Conservation (phyloP, 2,329 filamentous ascomycete species). For the Colletotrichum plurivorum region DNA sequence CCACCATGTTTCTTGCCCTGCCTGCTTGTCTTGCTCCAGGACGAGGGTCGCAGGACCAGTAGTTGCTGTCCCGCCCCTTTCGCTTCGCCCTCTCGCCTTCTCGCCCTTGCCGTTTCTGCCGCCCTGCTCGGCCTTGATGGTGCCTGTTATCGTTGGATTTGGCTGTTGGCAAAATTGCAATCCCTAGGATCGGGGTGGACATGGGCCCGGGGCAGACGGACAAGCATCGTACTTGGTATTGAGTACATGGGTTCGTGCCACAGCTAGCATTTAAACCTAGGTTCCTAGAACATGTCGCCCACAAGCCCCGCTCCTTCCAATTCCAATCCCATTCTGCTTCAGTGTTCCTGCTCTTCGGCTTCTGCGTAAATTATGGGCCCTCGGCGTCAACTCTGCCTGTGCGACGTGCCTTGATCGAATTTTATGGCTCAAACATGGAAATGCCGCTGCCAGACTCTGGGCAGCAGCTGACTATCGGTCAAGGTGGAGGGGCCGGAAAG, state of each 20-base stretch:
- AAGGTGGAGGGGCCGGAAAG: constrained; percentile 3
- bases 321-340: too few relatives aligned
- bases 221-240: too few relatives aligned
- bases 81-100: background rate
- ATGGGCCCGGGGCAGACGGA: too few relatives aligned
- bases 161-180: constrained; percentile 21
- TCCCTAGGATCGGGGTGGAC: background rate
- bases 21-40: constrained; percentile 8
- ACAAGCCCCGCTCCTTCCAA: too few relatives aligned
- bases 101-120: constrained; percentile 20
- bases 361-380: constrained; percentile 3
- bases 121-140: constrained; percentile 15
- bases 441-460: constrained; percentile 11
- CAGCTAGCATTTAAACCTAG: too few relatives aligned
- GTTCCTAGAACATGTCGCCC: too few relatives aligned
- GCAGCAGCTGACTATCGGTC: constrained; percentile 16
- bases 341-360: background rate
- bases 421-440: constrained; percentile 14
- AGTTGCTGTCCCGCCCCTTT: background rate
- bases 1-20: constrained; percentile 27
- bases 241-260: too few relatives aligned
- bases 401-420: background rate
- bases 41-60: background rate
- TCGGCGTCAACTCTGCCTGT: background rate
- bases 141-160: constrained; percentile 15